phyloP scores from a whole-genome alignment of 2,329 filamentous ascomycete species.

The Aspergillus arachidicola region DNA sequence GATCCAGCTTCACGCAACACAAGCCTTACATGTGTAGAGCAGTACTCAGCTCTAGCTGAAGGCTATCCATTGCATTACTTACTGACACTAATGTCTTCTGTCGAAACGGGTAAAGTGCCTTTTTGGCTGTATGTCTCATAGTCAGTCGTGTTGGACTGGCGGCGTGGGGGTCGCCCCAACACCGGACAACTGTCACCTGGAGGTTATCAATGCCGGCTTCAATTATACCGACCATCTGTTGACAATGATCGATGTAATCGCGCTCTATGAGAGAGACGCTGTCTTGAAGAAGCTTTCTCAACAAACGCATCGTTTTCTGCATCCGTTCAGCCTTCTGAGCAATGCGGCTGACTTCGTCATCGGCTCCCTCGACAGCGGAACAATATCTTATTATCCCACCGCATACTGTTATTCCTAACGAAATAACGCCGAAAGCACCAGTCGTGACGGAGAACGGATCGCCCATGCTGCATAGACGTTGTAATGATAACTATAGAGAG shows the following conservation, averaged over 20 bases:
- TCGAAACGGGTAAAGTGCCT: neutral
- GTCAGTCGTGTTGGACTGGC: neutral
- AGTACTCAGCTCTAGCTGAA: neutral
- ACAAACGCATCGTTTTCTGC: neutral
- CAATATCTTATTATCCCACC: neutral
- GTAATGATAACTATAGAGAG: neutral
- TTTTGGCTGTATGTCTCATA: neutral
- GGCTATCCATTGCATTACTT: neutral
- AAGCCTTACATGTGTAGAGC: neutral
- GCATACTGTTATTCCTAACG: neutral
- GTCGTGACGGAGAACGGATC: neutral
- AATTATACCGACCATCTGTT: neutral
- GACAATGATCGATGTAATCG: neutral
- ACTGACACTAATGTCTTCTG: neutral
- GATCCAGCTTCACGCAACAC: no score
- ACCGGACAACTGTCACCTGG: neutral
- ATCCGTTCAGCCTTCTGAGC: neutral
- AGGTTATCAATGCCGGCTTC: neutral
- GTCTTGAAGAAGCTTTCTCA: neutral
- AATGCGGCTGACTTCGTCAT: neutral
- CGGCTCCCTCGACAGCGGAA: neutral
- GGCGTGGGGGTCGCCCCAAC: neutral
- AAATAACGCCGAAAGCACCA: neutral
- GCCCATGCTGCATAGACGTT: neutral
- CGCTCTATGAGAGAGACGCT: neutral